A percentile compares a stretch with the other conserved stretches of the same genome.
Evolutionary conservation across 345 rosid genomes (phyloP).

Genomic region (Hypericum perforatum): DNA sequence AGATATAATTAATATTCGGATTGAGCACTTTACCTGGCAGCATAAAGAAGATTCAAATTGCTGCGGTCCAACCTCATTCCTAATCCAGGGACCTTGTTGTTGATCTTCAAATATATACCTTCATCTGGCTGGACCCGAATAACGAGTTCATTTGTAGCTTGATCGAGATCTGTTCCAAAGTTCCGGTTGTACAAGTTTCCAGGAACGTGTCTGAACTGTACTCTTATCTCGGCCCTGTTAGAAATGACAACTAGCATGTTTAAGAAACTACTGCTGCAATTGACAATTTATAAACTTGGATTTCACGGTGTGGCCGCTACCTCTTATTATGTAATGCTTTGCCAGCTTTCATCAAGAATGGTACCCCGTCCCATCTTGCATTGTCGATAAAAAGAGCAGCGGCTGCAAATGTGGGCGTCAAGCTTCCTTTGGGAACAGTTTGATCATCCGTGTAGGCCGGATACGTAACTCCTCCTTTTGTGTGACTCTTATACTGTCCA

Average conservation of each 20-base stretch:
- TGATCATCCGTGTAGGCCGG: conserved; percentile 85
- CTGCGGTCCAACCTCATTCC: conserved; percentile 96
- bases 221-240: conserved; percentile 91
- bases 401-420: conserved; percentile 96
- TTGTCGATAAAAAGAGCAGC: conserved; percentile 93
- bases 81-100: conserved; percentile 94
- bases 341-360: conserved; percentile 96
- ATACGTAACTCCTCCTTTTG: conserved; percentile 64
- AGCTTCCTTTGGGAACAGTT: conserved; percentile 78
- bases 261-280: not conserved
- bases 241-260: conserved; percentile 4
- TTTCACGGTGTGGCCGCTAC: conserved; percentile 17
- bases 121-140: conserved; percentile 96
- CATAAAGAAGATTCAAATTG: conserved; percentile 78
- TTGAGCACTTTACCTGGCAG: conserved; percentile 50
- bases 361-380: conserved; percentile 99
- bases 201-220: conserved; percentile 96
- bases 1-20: too few relatives aligned
- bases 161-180: conserved; percentile 74
- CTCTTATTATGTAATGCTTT: conserved; percentile 80
- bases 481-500: conserved; percentile 95
- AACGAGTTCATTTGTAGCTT: conserved; percentile 88
- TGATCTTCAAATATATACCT: conserved; percentile 91
- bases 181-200: conserved; percentile 80
- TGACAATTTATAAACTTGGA: not conserved